Percentiles rank a stretch among this genome's conserved stretches.
phyloP scores from a whole-genome alignment of 768 basidiomycete genomes.

The Kwoniella pini region DNA sequence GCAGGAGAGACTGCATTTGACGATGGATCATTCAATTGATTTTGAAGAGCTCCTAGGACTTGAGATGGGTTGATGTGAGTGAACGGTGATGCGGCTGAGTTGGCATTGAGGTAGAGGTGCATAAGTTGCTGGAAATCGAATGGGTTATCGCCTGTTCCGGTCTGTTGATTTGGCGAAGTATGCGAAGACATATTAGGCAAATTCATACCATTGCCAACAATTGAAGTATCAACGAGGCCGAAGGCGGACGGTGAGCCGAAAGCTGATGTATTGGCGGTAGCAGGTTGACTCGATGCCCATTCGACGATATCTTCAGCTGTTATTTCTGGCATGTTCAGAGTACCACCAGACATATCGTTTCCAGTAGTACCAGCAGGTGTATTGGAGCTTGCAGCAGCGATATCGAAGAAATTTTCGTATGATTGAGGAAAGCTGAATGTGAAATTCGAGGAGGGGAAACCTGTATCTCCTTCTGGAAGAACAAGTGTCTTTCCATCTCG shows the following conservation, averaged over 20 bases:
- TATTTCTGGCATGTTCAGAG: slow-evolving; percentile 8
- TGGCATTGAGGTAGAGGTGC: slow-evolving; percentile 53
- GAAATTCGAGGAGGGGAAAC: slow-evolving; percentile 52
- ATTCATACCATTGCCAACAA: slow-evolving; percentile 12
- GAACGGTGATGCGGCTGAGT: slow-evolving; percentile 49
- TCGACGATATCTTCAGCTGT: slow-evolving; percentile 21
- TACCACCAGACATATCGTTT: not conserved
- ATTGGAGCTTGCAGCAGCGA: slow-evolving; percentile 43
- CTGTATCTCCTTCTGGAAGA: slow-evolving; percentile 34
- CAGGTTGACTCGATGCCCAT: slow-evolving; percentile 32
- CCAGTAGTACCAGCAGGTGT: slow-evolving; percentile 33
- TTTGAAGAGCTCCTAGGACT: slow-evolving; percentile 59
- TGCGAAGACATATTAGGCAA: slow-evolving; percentile 20
- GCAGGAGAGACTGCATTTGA: slow-evolving; percentile 58
- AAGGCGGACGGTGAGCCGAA: slow-evolving; percentile 33
- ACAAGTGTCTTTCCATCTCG: slow-evolving; percentile 23
- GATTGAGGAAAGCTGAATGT: slow-evolving; percentile 52
- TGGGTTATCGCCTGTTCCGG: slow-evolving; percentile 28
- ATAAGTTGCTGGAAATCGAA: slow-evolving; percentile 55
- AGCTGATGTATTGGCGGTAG: slow-evolving; percentile 27
- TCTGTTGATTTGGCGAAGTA: slow-evolving; percentile 14
- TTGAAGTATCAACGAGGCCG: slow-evolving; percentile 1
- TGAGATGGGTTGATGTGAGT: slow-evolving; percentile 83
- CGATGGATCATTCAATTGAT: slow-evolving; percentile 60
- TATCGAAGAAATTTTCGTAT: slow-evolving; percentile 54